Evolutionary conservation across 768 basidiomycete genomes (phyloP).

Genomic region (Tephrocybe sp.): DNA sequence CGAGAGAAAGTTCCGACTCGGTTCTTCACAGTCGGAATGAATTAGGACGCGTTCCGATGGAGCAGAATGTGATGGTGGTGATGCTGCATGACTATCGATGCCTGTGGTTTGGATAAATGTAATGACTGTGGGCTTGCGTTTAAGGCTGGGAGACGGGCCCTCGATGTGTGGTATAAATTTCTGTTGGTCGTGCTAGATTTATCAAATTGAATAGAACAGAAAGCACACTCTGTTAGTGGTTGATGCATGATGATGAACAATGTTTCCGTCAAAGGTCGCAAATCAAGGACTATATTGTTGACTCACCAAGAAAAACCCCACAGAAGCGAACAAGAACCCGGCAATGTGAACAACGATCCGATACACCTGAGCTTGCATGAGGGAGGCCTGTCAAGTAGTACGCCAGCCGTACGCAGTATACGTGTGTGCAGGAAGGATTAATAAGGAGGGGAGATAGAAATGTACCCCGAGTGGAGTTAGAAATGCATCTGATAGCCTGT

Average conservation of each 20-base stretch:
- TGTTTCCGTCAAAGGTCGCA: not conserved
- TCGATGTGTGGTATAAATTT: not conserved
- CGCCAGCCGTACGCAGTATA: not conserved
- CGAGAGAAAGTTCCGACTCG: conserved; percentile 19
- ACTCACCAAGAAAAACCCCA: conserved; percentile 37
- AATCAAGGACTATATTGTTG: not conserved
- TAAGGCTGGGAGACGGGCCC: not conserved
- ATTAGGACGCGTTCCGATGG: conserved; percentile 13
- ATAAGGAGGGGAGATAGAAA: not conserved
- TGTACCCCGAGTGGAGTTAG: conserved; percentile 3
- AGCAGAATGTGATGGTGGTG: not conserved
- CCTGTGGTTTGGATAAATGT: conserved; percentile 6
- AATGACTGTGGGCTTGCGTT: conserved; percentile 12
- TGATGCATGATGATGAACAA: not conserved
- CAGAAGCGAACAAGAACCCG: conserved; percentile 30
- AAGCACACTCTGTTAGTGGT: conserved; percentile 30
- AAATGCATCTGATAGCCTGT: conserved; percentile 1
- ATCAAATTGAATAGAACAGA: conserved; percentile 23
- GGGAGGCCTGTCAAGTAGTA: not conserved
- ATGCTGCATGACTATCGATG: not conserved
- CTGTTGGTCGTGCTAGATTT: not conserved
- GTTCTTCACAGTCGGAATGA: conserved; percentile 11
- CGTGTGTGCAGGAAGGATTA: too few relatives aligned
- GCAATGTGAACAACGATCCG: conserved; percentile 27
- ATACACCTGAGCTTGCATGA: conserved; percentile 14